These are phyloP conservation scores for Talaromyces pinophilus DNA, from an alignment of 2,329 filamentous ascomycete species.

Conservation along the genomic window DNA sequence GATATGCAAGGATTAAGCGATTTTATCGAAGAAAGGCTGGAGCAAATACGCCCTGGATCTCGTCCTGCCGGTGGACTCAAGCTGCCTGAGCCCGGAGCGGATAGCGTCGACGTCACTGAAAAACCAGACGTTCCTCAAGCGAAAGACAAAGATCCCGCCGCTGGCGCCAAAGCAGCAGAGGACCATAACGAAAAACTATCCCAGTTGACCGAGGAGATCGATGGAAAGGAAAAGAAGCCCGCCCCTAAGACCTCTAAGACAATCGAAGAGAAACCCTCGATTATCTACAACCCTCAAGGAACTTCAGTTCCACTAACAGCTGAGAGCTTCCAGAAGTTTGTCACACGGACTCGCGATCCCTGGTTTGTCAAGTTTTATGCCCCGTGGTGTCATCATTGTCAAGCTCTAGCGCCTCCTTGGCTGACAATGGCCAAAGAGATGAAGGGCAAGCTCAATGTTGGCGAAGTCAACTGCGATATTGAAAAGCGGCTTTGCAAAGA, in stretches of 20 bases:
- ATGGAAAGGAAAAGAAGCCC: neutral
- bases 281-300: conserved; percentile 72
- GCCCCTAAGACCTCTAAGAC: conserved; percentile 40
- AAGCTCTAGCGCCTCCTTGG: conserved; percentile 90
- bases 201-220: conserved; percentile 22
- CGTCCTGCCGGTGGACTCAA: conserved; percentile 66
- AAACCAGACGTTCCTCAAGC: conserved; percentile 40
- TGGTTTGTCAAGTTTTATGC: conserved; percentile 99
- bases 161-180: conserved; percentile 42
- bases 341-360: conserved; percentile 83
- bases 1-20: conserved; percentile 65
- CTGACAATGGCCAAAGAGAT: conserved; percentile 85
- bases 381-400: conserved; percentile 95
- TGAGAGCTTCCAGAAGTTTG: conserved; percentile 80
- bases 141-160: conserved; percentile 48
- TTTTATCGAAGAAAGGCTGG: conserved; percentile 74
- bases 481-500: conserved; percentile 92
- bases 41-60: conserved; percentile 77
- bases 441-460: conserved; percentile 85
- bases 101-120: conserved; percentile 47
- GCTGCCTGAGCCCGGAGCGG: conserved; percentile 70
- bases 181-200: conserved; percentile 45
- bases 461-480: conserved; percentile 91
- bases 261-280: conserved; percentile 52
- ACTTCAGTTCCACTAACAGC: conserved; percentile 73